Evolutionary conservation across 2,329 filamentous ascomycete species (phyloP), one percentile per base, ranked within the genome.

Genomic region (Furcasterigmium furcatum): DNA sequence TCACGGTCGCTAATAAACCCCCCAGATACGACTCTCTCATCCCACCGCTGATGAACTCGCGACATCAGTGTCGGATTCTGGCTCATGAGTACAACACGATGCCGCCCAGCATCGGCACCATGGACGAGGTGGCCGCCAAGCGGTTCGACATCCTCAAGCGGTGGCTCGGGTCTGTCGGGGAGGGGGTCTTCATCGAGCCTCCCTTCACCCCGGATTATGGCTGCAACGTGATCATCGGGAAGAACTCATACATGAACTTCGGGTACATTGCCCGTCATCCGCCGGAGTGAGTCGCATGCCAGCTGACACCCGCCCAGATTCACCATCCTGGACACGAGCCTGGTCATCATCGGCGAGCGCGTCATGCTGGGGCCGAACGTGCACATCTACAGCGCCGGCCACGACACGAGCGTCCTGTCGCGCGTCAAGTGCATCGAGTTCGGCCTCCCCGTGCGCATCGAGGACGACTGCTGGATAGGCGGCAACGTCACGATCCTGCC

Each of bases 121-220:
- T 64, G 30, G 46, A 52, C 8, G 52, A 57, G 20, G 61, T 30
- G 1, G 39, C 39, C 39, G 24, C 24, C 16, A 41, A 62, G 2
- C 61, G 69, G 43, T 64, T 72, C 43, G 56, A 59, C 4, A 62
- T 75, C 41, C 60, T 84, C 18, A 55, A 61, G 22, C 62, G 72
- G 1, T 59, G 79, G 16, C 55, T 82, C 0, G 65, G 69, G 2
- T 53, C 54, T 3, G 59, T 73, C 2, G 77, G 77, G 1, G 68
- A 70, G 34, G 74, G 76, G 3, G 64, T 62, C 18, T 73, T 73
- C 49, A 73, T 84, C 21, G 80, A 84, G 45, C 77, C 79, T 0
- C 79, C 80, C 0, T 66, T 85, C 46, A 70, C 68, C 27, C 68
- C 82, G 35, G 80, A 85, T 58, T 84, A 84, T 48, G 82, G 80